Conservation (phyloP, 2,329 filamentous ascomycete genomes). For the Fusarium caatingaense region DNA sequence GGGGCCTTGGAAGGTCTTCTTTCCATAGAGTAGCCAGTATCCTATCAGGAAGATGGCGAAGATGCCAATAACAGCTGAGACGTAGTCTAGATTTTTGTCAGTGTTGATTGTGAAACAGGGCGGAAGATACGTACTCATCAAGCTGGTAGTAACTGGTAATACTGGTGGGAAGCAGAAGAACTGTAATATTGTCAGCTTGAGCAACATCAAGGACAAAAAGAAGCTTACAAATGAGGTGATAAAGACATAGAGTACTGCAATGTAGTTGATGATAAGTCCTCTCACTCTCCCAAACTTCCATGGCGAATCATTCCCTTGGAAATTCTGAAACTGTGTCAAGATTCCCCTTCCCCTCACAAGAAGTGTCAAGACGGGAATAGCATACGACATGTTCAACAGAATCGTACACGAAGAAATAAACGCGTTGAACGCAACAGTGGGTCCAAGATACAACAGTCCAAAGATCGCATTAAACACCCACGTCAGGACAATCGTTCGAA, state of each 20-base stretch:
- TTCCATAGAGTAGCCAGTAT: conserved; percentile 32
- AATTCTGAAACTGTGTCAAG: background rate
- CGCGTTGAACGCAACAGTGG: conserved; percentile 35
- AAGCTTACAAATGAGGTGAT: conserved; percentile 32
- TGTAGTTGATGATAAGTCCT: conserved; percentile 24
- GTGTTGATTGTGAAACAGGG: accelerated
- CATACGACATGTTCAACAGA: conserved; percentile 37
- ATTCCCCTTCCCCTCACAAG: conserved; percentile 18
- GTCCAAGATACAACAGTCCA: conserved; percentile 33
- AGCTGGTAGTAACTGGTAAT: conserved; percentile 26
- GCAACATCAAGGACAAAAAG: accelerated
- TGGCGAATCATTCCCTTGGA: conserved; percentile 4
- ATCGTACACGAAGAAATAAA: conserved; percentile 39
- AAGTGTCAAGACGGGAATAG: conserved; percentile 29
- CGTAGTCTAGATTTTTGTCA: conserved; percentile 47
- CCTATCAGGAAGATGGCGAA: conserved; percentile 37
- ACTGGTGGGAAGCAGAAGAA: conserved; percentile 41
- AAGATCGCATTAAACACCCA: conserved; percentile 36
- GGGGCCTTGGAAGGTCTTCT: conserved; percentile 35
- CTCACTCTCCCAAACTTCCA: conserved; percentile 23
- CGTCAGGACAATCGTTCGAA: conserved; percentile 20
- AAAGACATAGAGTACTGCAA: conserved; percentile 35
- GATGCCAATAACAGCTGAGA: conserved; percentile 52
- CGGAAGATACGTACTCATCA: conserved; percentile 21
- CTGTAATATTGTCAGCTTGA: background rate